phyloP scores from a whole-genome alignment of 495 filamentous ascomycete species.

The Neurospora pannonica region DNA sequence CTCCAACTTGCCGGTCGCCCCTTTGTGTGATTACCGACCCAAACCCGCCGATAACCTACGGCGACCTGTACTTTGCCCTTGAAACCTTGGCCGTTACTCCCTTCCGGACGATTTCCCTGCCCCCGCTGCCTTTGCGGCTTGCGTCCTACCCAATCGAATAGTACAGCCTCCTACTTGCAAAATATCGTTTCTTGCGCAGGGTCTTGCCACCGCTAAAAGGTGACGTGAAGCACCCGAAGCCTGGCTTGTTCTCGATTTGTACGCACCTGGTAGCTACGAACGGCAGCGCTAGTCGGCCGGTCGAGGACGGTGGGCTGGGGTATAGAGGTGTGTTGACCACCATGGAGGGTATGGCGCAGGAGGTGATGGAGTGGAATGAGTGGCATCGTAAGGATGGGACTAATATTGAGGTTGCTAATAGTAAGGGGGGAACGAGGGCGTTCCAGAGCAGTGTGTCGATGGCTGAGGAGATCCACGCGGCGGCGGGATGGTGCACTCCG shows the following conservation, averaged over 20 bases:
- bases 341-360: conserved; percentile 43
- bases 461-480: conserved; percentile 29
- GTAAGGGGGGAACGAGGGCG: not conserved
- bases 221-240: conserved; percentile 42
- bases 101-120: conserved; percentile 24
- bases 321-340: conserved; percentile 42
- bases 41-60: too few relatives aligned
- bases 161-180: conserved; percentile 35
- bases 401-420: not conserved
- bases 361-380: conserved; percentile 45
- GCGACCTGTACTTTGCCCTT: too few relatives aligned
- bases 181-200: conserved; percentile 30
- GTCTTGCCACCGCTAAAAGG: conserved; percentile 33
- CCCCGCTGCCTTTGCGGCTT: conserved; percentile 37
- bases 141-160: conserved; percentile 40
- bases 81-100: too few relatives aligned
- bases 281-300: conserved; percentile 29
- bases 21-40: too few relatives aligned
- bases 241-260: conserved; percentile 43
- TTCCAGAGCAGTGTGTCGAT: conserved; percentile 32
- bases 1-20: too few relatives aligned
- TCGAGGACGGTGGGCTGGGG: conserved; percentile 41
- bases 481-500: conserved; percentile 2
- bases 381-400: conserved; percentile 16
- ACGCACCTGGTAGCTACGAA: conserved; percentile 43